Evolutionary conservation across 148 eudicot species (phyloP).

Genomic region (Nyssa sinensis): DNA sequence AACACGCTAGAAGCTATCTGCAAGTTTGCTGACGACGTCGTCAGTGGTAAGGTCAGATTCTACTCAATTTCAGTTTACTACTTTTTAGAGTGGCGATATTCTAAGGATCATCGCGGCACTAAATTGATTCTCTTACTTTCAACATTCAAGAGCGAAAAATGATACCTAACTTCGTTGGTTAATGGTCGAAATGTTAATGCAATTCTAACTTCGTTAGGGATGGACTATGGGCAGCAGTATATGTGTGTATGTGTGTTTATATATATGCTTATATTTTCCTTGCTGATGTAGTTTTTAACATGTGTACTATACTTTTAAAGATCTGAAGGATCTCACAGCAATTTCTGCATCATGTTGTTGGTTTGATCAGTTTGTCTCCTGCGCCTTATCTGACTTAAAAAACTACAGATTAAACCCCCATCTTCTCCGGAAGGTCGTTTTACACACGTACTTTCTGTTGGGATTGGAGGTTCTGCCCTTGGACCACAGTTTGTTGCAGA

Average conservation of each 20-base stretch:
- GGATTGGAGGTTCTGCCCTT: constrained; percentile 98
- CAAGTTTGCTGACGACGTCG: constrained; percentile 67
- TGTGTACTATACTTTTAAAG: neutral
- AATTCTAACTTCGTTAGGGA: too few species aligned
- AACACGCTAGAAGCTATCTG: constrained; percentile 57
- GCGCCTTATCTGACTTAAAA: constrained; percentile 5
- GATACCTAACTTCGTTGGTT: too few species aligned
- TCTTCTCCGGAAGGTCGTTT: constrained; percentile 47
- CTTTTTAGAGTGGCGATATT: neutral
- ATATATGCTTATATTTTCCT: neutral
- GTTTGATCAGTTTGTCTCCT: neutral
- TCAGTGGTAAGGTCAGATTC: constrained; percentile 76
- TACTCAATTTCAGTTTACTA: neutral
- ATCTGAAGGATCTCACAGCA: neutral
- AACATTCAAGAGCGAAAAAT: too few species aligned
- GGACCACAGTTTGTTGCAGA: constrained; percentile 99
- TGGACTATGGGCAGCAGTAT: neutral
- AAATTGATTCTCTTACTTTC: too few species aligned
- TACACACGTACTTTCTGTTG: constrained; percentile 89
- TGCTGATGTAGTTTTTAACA: neutral
- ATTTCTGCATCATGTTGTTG: constrained; percentile 6
- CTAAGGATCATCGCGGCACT: neutral
- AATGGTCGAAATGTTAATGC: too few species aligned
- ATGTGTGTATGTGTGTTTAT: neutral
- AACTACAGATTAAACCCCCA: constrained; percentile 75